A percentile compares a stretch with the other conserved stretches of the same genome.
Conservation (phyloP, 805 yeast genomes). For the Clavispora asparagi region DNA sequence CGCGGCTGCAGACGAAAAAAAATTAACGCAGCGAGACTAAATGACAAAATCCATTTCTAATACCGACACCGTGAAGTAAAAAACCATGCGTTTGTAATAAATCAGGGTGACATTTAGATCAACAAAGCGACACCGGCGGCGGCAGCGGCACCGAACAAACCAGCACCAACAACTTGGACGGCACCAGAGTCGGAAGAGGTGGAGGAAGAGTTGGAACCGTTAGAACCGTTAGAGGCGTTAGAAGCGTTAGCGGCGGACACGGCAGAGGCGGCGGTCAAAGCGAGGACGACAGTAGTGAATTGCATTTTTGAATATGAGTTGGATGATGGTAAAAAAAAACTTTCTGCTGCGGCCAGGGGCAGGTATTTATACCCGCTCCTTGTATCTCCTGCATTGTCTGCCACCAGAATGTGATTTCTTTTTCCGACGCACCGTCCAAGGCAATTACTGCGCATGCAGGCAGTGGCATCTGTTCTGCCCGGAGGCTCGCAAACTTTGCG, state of each 20-base stretch:
- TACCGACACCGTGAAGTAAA: conserved; percentile 5
- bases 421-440: not conserved
- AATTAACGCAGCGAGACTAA: conserved; percentile 8
- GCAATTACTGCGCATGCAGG: not conserved
- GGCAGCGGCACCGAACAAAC: conserved; percentile 23
- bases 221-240: conserved; percentile 17
- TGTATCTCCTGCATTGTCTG: not conserved
- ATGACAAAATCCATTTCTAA: conserved; percentile 5
- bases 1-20: not conserved
- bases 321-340: not conserved
- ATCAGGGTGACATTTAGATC: conserved; percentile 20
- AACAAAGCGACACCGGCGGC: conserved; percentile 36
- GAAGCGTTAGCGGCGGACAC: conserved; percentile 31
- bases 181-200: conserved; percentile 26
- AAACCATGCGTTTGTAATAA: conserved; percentile 1
- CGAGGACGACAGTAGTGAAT: conserved; percentile 32
- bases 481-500: not conserved
- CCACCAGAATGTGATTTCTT: not conserved
- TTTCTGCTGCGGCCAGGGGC: not conserved
- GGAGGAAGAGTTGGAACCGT: conserved; percentile 13
- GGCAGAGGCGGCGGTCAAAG: conserved; percentile 34
- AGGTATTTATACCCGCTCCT: not conserved
- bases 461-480: not conserved
- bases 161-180: conserved; percentile 30
- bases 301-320: conserved; percentile 24